phyloP scores from a whole-genome alignment of 2,329 filamentous ascomycete species.

The Proliferodiscus dingleyae region DNA sequence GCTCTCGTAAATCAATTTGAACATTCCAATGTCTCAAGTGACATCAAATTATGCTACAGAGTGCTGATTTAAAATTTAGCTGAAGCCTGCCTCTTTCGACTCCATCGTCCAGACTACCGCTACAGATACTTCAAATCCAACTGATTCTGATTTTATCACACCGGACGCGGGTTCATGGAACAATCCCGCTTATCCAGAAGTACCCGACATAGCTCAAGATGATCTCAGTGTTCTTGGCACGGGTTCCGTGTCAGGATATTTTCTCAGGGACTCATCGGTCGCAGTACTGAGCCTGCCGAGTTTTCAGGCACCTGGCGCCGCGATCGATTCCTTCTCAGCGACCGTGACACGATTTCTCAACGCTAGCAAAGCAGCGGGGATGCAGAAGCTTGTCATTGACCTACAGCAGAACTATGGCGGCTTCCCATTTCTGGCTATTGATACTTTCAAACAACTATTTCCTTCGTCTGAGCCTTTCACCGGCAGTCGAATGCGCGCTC shows the following conservation, averaged over 20 bases:
- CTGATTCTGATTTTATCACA: too few relatives aligned
- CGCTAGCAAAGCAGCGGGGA: slow-evolving; percentile 39
- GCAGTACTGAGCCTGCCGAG: slow-evolving; percentile 37
- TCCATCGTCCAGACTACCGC: too few relatives aligned
- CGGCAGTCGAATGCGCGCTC: slow-evolving; percentile 22
- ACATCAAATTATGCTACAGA: too few relatives aligned
- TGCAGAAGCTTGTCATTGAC: slow-evolving; percentile 59
- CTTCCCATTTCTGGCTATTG: slow-evolving; percentile 52
- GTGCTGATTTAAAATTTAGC: too few relatives aligned
- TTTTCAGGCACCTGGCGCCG: slow-evolving; percentile 30
- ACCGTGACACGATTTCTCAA: slow-evolving; percentile 38
- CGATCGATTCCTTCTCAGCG: slow-evolving; percentile 28
- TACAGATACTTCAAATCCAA: slow-evolving; percentile 1
- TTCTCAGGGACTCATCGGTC: slow-evolving; percentile 19
- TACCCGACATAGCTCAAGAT: slow-evolving; percentile 17
- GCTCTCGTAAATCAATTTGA: too few relatives aligned
- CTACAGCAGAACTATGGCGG: slow-evolving; percentile 57
- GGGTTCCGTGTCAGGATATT: slow-evolving; percentile 22
- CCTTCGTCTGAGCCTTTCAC: slow-evolving; percentile 26
- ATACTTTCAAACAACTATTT: slow-evolving; percentile 42
- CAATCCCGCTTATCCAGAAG: slow-evolving; percentile 14
- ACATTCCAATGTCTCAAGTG: too few relatives aligned
- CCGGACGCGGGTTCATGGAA: slow-evolving; percentile 2
- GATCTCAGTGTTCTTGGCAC: slow-evolving; percentile 18
- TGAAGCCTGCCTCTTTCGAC: background rate